Evolutionary conservation across 2,329 filamentous ascomycete species (phyloP).

Genomic region (Microdochium paspali): DNA sequence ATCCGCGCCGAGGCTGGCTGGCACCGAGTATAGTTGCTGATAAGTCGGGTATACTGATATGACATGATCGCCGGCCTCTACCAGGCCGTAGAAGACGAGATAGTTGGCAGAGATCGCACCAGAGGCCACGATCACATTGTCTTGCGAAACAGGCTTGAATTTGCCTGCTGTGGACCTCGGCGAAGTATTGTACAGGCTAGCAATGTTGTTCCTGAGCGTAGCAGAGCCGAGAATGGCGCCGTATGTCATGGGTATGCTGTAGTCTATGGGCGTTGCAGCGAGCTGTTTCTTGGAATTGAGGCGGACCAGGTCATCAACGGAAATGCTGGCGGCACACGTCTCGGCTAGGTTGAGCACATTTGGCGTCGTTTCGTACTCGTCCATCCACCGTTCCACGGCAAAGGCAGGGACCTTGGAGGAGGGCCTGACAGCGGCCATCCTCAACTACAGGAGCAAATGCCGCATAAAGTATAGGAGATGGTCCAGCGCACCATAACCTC

Average conservation of each 20-base stretch:
- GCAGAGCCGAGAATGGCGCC: slow-evolving; percentile 62
- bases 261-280: slow-evolving; percentile 33
- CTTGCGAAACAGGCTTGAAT: slow-evolving; percentile 25
- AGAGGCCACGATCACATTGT: slow-evolving; percentile 66
- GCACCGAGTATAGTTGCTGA: slow-evolving; percentile 73
- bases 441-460: background rate
- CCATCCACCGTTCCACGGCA: slow-evolving; percentile 65
- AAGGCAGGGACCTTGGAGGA: slow-evolving; percentile 49
- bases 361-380: slow-evolving; percentile 46
- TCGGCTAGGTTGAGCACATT: slow-evolving; percentile 64
- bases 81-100: slow-evolving; percentile 62
- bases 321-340: slow-evolving; percentile 69
- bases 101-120: slow-evolving; percentile 84
- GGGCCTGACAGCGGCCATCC: slow-evolving; percentile 26
- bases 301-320: slow-evolving; percentile 54
- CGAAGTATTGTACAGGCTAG: slow-evolving; percentile 51
- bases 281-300: slow-evolving; percentile 45
- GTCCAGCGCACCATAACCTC: no score
- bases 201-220: slow-evolving; percentile 53
- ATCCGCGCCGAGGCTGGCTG: slow-evolving; percentile 63
- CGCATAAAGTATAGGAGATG: no score
- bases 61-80: slow-evolving; percentile 70
- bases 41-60: slow-evolving; percentile 83
- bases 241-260: slow-evolving; percentile 57
- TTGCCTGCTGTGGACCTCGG: slow-evolving; percentile 24